phyloP scores from a whole-genome alignment of 1,139 yeast genomes.

The Diutina siamensis region DNA sequence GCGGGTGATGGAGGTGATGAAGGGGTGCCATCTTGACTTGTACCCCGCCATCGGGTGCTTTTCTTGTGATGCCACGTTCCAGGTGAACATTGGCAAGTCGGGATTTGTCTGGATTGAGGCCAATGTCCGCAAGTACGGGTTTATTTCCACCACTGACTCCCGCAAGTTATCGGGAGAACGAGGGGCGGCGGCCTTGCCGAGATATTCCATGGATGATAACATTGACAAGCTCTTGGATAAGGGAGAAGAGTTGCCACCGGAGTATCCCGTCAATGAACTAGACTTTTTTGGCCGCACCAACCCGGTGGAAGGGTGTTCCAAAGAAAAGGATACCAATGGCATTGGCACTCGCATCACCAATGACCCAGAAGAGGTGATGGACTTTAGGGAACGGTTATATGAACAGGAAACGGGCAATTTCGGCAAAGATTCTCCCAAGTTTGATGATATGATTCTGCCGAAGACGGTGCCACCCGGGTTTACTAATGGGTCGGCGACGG shows the following conservation, averaged over 20 bases:
- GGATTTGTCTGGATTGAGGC: slow-evolving; percentile 96
- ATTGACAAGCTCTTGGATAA: slow-evolving; percentile 47
- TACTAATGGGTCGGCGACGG: no score
- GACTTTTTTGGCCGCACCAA: slow-evolving; percentile 49
- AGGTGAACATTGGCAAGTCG: slow-evolving; percentile 78
- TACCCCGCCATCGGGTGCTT: slow-evolving; percentile 86
- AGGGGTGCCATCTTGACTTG: slow-evolving; percentile 66
- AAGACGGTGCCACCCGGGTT: background rate
- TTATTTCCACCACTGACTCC: slow-evolving; percentile 51
- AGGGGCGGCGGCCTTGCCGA: slow-evolving; percentile 33
- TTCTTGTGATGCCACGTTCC: slow-evolving; percentile 59
- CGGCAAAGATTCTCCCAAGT: background rate
- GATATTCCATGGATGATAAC: slow-evolving; percentile 16
- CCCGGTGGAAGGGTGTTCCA: slow-evolving; percentile 11
- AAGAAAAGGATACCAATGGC: slow-evolving; percentile 7
- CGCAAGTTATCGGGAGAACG: slow-evolving; percentile 31
- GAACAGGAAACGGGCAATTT: slow-evolving; percentile 14
- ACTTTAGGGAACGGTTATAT: slow-evolving; percentile 25
- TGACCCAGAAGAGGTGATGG: slow-evolving; percentile 31
- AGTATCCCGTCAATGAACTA: slow-evolving; percentile 50
- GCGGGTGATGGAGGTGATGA: slow-evolving; percentile 72
- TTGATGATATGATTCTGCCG: background rate
- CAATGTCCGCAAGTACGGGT: slow-evolving; percentile 85
- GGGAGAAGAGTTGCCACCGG: slow-evolving; percentile 67
- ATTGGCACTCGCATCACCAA: slow-evolving; percentile 13